Evolutionary conservation across 371 early-diverging fungal species (phyloP).

Genomic region (Actinomortierella wolfii): DNA sequence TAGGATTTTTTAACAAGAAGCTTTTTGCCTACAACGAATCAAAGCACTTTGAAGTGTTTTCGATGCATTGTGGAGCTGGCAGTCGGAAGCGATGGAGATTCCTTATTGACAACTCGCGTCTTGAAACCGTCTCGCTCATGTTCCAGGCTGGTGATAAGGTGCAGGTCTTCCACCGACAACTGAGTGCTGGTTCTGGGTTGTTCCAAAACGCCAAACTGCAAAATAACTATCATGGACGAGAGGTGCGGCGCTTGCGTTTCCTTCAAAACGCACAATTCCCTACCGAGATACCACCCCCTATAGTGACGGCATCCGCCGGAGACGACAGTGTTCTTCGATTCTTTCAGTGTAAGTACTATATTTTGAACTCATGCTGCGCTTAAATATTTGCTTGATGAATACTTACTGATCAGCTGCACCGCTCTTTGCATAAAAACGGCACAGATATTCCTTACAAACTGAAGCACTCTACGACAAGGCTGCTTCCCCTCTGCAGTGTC

Average conservation of each 20-base stretch:
- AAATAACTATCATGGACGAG: constrained; percentile 63
- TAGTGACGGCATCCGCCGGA: constrained; percentile 30
- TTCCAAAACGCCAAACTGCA: constrained; percentile 59
- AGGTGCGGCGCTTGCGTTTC: constrained; percentile 56
- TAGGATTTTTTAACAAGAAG: constrained; percentile 74
- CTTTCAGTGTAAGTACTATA: constrained; percentile 39
- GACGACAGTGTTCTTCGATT: constrained; percentile 32
- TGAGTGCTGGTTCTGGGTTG: constrained; percentile 45
- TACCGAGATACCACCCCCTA: constrained; percentile 22
- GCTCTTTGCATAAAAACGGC: no score
- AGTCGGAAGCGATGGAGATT: constrained; percentile 65
- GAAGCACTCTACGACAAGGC: constrained; percentile 30
- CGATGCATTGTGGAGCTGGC: constrained; percentile 64
- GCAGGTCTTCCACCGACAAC: constrained; percentile 54
- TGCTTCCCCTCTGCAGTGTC: constrained; percentile 37
- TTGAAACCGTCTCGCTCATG: constrained; percentile 55
- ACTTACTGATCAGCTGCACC: no score
- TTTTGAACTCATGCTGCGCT: no score
- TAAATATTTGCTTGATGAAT: no score
- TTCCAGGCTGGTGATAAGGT: constrained; percentile 60
- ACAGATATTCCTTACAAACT: constrained; percentile 48
- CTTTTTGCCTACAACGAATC: constrained; percentile 76
- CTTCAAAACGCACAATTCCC: constrained; percentile 27
- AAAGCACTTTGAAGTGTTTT: constrained; percentile 67
- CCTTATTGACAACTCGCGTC: constrained; percentile 50